These are phyloP conservation scores for Astrothelium subdiscretum DNA, from an alignment of 495 filamentous ascomycete genomes.

Conservation along the genomic window DNA sequence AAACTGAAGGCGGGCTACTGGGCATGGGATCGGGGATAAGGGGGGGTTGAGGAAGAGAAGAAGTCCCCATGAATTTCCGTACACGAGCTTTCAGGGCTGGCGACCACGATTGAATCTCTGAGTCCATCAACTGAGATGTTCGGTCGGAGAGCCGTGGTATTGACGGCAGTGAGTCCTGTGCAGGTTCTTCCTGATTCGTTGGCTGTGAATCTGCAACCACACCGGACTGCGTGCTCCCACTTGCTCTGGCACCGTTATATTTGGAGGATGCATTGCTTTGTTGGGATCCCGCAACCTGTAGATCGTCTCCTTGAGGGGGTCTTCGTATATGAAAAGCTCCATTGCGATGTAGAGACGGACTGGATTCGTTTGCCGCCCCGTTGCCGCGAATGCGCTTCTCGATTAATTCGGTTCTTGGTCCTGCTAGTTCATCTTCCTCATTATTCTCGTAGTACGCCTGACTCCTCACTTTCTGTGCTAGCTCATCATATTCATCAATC, in stretches of 20 bases:
- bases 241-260: neutral
- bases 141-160: neutral
- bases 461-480: conserved; percentile 14
- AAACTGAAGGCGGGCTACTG: conserved; percentile 14
- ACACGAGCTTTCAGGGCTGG: neutral
- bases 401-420: neutral
- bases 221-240: conserved; percentile 16
- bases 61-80: neutral
- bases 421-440: neutral
- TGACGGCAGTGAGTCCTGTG: neutral
- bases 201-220: conserved; percentile 29
- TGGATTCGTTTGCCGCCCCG: neutral
- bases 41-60: neutral
- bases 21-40: neutral
- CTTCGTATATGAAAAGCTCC: neutral
- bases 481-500: conserved; percentile 21
- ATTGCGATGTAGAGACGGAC: neutral
- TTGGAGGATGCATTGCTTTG: neutral
- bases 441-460: conserved; percentile 8
- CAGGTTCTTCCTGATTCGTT: neutral
- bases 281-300: neutral
- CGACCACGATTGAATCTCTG: neutral
- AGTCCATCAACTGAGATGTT: neutral
- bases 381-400: neutral
- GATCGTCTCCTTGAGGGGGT: neutral